These are phyloP conservation scores for Cytospora paraplurivora DNA, from an alignment of 2,329 filamentous ascomycete species.

Conservation along the genomic window DNA sequence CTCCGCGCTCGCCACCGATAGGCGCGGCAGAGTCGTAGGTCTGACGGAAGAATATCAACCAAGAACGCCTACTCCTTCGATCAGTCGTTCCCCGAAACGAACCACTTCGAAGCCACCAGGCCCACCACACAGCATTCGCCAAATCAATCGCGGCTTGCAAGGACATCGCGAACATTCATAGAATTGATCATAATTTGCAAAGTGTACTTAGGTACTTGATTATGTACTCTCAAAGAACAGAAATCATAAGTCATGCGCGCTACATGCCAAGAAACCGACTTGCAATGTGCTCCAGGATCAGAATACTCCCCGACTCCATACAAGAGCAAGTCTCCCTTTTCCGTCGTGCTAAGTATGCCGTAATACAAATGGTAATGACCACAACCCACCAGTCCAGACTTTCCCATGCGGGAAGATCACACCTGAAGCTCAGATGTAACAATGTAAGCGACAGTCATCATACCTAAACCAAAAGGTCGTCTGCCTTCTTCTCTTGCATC, in stretches of 20 bases:
- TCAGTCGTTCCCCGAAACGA: neutral
- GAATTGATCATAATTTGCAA: slow-evolving; percentile 2
- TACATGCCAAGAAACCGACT: slow-evolving; percentile 9
- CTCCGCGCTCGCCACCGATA: neutral
- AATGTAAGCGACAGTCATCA: neutral
- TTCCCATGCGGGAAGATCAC: neutral
- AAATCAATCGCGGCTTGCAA: neutral
- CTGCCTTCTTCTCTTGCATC: neutral
- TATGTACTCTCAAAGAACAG: neutral
- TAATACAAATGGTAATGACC: neutral
- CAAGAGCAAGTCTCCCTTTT: neutral
- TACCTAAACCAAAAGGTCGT: neutral
- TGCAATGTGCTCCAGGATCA: neutral
- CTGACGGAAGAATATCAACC: neutral
- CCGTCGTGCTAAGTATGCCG: neutral
- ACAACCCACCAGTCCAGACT: neutral
- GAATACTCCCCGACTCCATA: slow-evolving; percentile 4
- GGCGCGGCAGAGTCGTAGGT: neutral
- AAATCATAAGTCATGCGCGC: slow-evolving; percentile 6
- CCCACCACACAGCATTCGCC: neutral
- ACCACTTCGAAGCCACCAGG: neutral
- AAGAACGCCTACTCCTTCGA: neutral
- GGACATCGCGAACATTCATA: neutral
- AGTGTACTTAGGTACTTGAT: neutral
- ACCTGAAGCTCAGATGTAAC: neutral